These are phyloP conservation scores for Herpotrichia juniperi DNA, from an alignment of 2,329 filamentous ascomycete species.

Conservation along the genomic window DNA sequence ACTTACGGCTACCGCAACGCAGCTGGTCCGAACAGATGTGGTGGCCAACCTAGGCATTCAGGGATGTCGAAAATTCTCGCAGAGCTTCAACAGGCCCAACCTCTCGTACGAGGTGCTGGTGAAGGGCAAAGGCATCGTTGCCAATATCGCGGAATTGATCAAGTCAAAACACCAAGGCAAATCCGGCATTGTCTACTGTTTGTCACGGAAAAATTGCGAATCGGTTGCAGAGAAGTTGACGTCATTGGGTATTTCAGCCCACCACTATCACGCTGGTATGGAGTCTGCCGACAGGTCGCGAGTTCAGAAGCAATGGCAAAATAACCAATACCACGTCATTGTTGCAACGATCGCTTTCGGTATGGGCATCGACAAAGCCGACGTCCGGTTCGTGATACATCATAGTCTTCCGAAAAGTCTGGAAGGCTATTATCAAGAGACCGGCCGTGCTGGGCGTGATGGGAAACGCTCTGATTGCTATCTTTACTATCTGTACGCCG, in stretches of 20 bases:
- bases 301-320: slow-evolving; percentile 84
- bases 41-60: slow-evolving; percentile 88
- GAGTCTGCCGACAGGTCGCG: slow-evolving; percentile 68
- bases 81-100: slow-evolving; percentile 98
- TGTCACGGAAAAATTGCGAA: slow-evolving; percentile 85
- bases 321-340: slow-evolving; percentile 80
- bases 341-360: slow-evolving; percentile 98
- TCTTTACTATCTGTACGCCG: slow-evolving; percentile 83
- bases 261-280: slow-evolving; percentile 87
- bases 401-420: slow-evolving; percentile 91
- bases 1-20: slow-evolving; percentile 91
- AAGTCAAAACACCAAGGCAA: slow-evolving; percentile 70
- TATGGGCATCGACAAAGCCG: slow-evolving; percentile 99
- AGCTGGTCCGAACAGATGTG: slow-evolving; percentile 90
- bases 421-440: slow-evolving; percentile 98
- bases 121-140: slow-evolving; percentile 68
- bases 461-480: slow-evolving; percentile 87
- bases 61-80: slow-evolving; percentile 78
- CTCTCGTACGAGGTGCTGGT: slow-evolving; percentile 82
- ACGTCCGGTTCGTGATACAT: slow-evolving; percentile 96
- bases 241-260: slow-evolving; percentile 70
- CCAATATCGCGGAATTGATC: slow-evolving; percentile 69
- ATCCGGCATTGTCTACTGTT: slow-evolving; percentile 91
- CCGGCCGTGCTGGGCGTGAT: slow-evolving; percentile 90
- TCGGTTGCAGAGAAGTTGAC: slow-evolving; percentile 74